These are phyloP conservation scores for Setaria italica DNA, from an alignment of 202 grass and related monocot species.

Conservation along the genomic window DNA sequence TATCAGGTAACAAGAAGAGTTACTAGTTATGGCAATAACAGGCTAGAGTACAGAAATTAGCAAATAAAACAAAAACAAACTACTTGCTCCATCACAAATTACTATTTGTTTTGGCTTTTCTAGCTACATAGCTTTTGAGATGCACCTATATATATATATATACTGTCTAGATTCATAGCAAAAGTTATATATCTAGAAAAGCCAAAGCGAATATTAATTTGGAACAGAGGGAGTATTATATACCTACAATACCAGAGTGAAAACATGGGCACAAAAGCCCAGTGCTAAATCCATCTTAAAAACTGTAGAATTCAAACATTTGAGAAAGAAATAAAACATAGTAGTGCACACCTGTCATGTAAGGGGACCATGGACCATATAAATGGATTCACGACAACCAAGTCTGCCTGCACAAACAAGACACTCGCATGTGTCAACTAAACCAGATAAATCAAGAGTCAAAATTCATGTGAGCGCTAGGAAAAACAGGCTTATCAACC, in stretches of 20 bases:
- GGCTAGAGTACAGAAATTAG: neutral
- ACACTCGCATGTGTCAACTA: neutral
- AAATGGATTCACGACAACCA: conserved; percentile 87
- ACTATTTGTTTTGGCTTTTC: too few species aligned
- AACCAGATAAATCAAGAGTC: neutral
- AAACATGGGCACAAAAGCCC: neutral
- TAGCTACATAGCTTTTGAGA: too few species aligned
- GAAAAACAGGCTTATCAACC: neutral
- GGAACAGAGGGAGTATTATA: neutral
- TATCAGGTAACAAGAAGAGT: conserved; percentile 1
- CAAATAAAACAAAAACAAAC: neutral
- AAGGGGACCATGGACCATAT: conserved; percentile 90
- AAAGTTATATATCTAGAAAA: too few species aligned
- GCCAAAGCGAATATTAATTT: too few species aligned
- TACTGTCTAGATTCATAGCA: too few species aligned
- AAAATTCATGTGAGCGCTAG: neutral
- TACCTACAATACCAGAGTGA: neutral
- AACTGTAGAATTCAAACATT: neutral
- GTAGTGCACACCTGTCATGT: conserved; percentile 71
- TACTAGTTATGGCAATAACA: neutral
- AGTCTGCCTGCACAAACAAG: conserved; percentile 69
- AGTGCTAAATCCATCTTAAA: neutral
- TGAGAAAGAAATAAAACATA: neutral
- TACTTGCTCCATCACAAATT: neutral
- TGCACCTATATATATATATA: too few species aligned